A percentile compares a stretch with the other conserved stretches of the same genome.
These are phyloP conservation scores for Trifolium pratense DNA, from an alignment of 306 rosid species.

Conservation along the genomic window DNA sequence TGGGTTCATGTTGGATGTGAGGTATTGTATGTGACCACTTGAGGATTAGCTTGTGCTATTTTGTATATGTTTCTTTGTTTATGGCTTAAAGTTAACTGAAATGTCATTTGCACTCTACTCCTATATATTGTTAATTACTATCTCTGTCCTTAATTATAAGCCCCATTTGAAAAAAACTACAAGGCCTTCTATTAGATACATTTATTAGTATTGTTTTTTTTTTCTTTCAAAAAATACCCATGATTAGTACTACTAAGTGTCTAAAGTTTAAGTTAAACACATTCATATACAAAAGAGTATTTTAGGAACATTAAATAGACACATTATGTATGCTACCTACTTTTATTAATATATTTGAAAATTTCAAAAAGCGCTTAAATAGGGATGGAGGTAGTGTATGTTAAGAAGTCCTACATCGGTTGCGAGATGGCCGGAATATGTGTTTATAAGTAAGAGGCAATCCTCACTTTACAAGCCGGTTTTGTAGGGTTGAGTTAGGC, in stretches of 20 bases:
- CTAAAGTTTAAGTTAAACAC: background rate
- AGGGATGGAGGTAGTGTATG: background rate
- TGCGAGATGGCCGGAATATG: too few relatives aligned
- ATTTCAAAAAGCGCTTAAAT: too few relatives aligned
- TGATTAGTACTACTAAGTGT: background rate
- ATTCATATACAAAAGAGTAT: background rate
- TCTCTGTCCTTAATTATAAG: background rate
- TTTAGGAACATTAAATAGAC: background rate
- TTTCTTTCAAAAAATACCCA: background rate
- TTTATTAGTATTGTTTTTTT: background rate
- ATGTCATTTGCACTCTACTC: constrained; percentile 2
- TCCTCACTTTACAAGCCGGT: too few relatives aligned
- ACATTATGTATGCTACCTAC: background rate
- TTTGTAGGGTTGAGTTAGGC: too few relatives aligned
- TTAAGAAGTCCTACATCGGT: too few relatives aligned
- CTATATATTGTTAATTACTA: background rate
- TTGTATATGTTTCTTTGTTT: constrained; percentile 22
- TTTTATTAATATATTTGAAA: background rate
- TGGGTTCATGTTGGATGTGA: constrained; percentile 91
- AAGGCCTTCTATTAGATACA: background rate
- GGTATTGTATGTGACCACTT: constrained; percentile 55
- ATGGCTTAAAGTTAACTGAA: background rate
- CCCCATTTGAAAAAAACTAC: background rate
- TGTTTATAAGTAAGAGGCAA: too few relatives aligned
- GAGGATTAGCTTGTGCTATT: constrained; percentile 30